Base-by-base conservation (phyloP, 345 rosid genomes). In the Pistacia integerrima region DNA sequence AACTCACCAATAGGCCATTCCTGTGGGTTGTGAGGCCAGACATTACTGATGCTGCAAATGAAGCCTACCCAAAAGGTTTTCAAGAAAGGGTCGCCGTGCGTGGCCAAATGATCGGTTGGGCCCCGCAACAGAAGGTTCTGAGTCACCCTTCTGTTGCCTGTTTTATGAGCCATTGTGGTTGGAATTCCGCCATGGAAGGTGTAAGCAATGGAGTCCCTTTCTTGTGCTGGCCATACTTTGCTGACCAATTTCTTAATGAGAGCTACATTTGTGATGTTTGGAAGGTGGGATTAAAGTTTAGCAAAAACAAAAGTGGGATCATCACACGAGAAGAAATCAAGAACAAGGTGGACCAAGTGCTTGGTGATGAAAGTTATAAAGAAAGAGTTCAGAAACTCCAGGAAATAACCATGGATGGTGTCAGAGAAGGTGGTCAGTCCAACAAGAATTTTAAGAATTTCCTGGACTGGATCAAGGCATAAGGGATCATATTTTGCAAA, bases 151-250 rank as follows among this genome's bases (percentile, higher is more conserved):
- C 85, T 2, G 57, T 85, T 30, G 90, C 87, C 44, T 84, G 87
- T 65, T 85, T 85, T 54, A 76, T 85, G 56, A 89, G 89, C 79
- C 92, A 87, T 62, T 87, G 90, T 22, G 93, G 93, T 28, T 89
- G 92, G 94, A 89, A 87, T 64, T 89, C 94, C 25, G 80, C 85
- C 58, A 70, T 92, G 69, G 94, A 92, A 73, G 88, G 89, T 25
- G 77, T 80, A 5, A 74, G 85, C 69, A 84, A 76, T 18, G 92
- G 92, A 1, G 58, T 86, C 22, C 93, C 92, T 5, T 77, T 92
- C 82, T 36, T 90, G 35, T 85, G 93, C 63, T 76, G 87, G 73
- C 95, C 91, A 20, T 79, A 75, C 74, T 89, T 86, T 67, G 86
- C 82, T 10, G 92, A 87, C 70, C 91, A 84, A 28, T 88, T 81